Evolutionary conservation across 2,329 filamentous ascomycete species (phyloP), one percentile per base, ranked within the genome.

Genomic region (Drechslerella dactyloides): DNA sequence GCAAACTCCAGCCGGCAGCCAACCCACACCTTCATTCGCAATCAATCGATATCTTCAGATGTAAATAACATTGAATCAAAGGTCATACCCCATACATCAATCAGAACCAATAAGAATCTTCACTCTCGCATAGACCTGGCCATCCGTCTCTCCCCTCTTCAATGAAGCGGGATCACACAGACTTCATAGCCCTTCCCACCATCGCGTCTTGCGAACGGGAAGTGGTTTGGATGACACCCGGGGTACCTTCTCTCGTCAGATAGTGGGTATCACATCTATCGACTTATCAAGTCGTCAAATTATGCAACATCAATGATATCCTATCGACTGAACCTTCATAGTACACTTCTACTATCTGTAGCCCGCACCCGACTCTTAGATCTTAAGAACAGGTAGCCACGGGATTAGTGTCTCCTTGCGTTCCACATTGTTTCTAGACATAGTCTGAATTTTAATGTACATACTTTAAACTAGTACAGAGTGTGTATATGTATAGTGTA

Each of bases 331-430:
- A 64, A 75, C 74, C 74, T 74, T 75, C 74, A 75, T 75, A 75
- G 74, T 75, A 66, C 74, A 70, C 69, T 68, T 73, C 37, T 69
- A 52, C 61, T n/a, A n/a, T 61, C 24, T 63, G 13, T 37, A 48
- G 50, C 62, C 33, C 50, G 30, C 57, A n/a, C 55, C 24, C 42
- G 17, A 15, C 51, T 55, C 13, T 42, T 30, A 37, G 63, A 21
- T 50, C 53, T 42, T 56, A n/a, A 37, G 54, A 53, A 33, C 33
- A 21, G 30, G 30, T n/a, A 19, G 42, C 33, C 37, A 74, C 61
- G 72, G 57, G 69, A 64, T 73, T 57, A 63, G 70, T 75, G 74
- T 66, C 74, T 75, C 74, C 74, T 70, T 74, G 74, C 58, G 74
- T 75, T 74, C 70, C 72, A 75, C 66, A 75, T 74, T 27, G 46